Conservation (phyloP, 1,284 basidiomycete species). For the Irpex rosettiformis region DNA sequence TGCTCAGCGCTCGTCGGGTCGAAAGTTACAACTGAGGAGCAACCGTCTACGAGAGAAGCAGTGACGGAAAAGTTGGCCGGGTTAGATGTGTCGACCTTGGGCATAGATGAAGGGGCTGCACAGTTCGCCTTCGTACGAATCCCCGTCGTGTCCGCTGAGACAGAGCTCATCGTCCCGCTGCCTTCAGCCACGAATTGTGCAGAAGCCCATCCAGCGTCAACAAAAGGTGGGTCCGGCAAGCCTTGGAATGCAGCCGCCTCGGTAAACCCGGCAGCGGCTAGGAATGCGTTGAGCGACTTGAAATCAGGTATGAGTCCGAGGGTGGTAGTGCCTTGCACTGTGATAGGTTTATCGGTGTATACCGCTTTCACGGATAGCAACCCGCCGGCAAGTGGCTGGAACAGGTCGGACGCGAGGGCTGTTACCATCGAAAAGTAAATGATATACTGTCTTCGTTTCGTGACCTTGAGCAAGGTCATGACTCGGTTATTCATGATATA, state of each 20-base stretch:
- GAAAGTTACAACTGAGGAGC: conserved; percentile 35
- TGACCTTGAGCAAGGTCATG: conserved; percentile 1
- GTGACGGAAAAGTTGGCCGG: conserved; percentile 31
- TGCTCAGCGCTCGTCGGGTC: conserved; percentile 33
- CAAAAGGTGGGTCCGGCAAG: conserved; percentile 52
- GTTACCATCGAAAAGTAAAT: conserved; percentile 15
- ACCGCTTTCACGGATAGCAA: conserved; percentile 12
- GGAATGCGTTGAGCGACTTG: conserved; percentile 33
- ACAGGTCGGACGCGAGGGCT: conserved; percentile 13
- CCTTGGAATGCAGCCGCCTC: conserved; percentile 42
- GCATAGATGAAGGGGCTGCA: conserved; percentile 30
- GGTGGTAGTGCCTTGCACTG: conserved; percentile 2
- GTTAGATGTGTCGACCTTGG: conserved; percentile 23
- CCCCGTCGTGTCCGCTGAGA: conserved; percentile 47
- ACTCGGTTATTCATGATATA: conserved; percentile 38
- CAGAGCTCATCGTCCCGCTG: background rate
- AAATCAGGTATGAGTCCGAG: conserved; percentile 15
- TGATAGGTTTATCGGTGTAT: background rate
- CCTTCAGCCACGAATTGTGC: conserved; percentile 35
- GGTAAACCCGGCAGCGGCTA: conserved; percentile 53
- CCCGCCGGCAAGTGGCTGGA: conserved; percentile 18
- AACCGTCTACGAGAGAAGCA: conserved; percentile 42
- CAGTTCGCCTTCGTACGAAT: conserved; percentile 49
- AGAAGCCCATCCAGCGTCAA: conserved; percentile 44
- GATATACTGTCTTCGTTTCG: conserved; percentile 15